Evolutionary conservation across 371 early-diverging fungal genomes (phyloP), one percentile per base, ranked within the genome.

Genomic region (Mortierella sp.): DNA sequence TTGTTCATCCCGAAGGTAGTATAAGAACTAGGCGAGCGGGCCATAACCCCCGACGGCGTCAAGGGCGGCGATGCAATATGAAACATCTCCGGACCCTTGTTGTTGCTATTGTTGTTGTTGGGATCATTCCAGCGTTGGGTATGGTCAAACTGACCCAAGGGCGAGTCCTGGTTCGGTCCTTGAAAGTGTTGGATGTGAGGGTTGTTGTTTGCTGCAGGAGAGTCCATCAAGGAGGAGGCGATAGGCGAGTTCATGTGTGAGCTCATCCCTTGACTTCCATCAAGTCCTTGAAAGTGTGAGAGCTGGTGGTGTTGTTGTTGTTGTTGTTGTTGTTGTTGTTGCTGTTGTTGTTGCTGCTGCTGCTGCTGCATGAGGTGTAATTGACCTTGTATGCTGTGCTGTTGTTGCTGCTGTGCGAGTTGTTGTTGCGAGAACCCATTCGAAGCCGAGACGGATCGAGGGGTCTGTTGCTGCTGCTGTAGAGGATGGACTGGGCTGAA

Each of bases 1-100:
- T 48, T 73, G 70, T 55, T 72, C 64, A 71, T 58, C 24, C 75
- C 77, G 71, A 74, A 77, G 45, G 26, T 64, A 37, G 41, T 77
- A 64, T 74, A 78, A 1, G 78, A 72, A 47, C 55, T 78, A 1
- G 79, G 83, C 7, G 78, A 78, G 16, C 83, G 76, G 2, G 76
- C 79, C 73, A 78, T 70, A n/a, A 50, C 66, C 1, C 83, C 83
- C 5, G 83, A 83, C 4, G 83, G 83, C 11, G 83, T 83, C 48
- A 78, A 52, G 1, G 83, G 83, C 0, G 83, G 83, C 13, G 83
- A 83, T 0, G 73, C 79, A 14, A 83, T 73, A 24, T 76, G 75
- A 73, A 76, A 83, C 70, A 76, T 72, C 11, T 83, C 83, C 37
- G 72, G 70, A 37, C 44, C 75, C 34, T 55, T 64, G 1, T 31